These are phyloP conservation scores for Arctostaphylos glauca DNA, from an alignment of 148 eudicot genomes.

Conservation along the genomic window DNA sequence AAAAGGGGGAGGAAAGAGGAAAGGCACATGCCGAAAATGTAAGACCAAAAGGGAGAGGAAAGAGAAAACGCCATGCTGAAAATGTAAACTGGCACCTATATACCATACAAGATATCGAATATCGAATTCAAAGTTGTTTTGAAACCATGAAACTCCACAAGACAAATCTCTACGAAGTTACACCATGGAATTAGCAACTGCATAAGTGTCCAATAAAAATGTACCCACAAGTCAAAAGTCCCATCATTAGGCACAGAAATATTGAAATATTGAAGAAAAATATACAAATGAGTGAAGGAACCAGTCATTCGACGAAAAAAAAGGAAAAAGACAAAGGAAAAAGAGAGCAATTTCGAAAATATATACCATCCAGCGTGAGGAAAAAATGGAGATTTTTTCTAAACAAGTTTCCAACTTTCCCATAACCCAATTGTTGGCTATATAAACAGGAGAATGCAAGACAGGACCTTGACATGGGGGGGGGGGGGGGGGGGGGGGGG, in stretches of 20 bases:
- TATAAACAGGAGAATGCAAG: not conserved
- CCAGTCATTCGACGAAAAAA: not conserved
- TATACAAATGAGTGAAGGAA: not conserved
- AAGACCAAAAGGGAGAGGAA: not conserved
- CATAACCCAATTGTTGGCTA: not conserved
- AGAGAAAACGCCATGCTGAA: not conserved
- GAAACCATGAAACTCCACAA: not conserved
- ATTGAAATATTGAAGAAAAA: not conserved
- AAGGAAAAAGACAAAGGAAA: not conserved
- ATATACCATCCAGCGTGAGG: not conserved
- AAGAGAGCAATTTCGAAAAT: not conserved
- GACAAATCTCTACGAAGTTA: not conserved
- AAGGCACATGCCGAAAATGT: not conserved
- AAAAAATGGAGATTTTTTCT: not conserved
- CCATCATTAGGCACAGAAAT: not conserved
- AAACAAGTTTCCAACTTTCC: not conserved
- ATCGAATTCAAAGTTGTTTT: not conserved
- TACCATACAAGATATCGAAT: not conserved
- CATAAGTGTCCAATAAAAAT: not conserved
- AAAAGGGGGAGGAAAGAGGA: not conserved
- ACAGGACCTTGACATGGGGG: not conserved
- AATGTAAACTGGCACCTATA: conserved; percentile 1
- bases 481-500: not conserved
- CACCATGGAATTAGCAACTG: not conserved
- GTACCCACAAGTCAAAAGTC: not conserved